These are phyloP conservation scores for Penicillium bovifimosum DNA, from an alignment of 495 filamentous ascomycete species.

Conservation along the genomic window DNA sequence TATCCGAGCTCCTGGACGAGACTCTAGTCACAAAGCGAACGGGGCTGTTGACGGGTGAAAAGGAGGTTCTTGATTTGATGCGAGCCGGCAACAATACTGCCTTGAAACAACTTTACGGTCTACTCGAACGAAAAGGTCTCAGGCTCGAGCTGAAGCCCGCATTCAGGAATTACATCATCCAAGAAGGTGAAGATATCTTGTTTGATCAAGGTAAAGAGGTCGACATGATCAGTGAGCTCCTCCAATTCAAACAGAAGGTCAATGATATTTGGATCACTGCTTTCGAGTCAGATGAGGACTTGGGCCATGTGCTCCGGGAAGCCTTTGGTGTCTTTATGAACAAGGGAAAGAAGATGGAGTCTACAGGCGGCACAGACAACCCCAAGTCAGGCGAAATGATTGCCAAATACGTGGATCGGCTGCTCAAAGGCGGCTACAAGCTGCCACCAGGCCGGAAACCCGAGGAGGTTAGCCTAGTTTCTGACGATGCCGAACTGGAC, in stretches of 20 bases:
- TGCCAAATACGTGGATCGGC: conserved; percentile 88
- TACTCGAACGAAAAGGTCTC: conserved; percentile 62
- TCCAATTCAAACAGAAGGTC: conserved; percentile 75
- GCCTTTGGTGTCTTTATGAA: conserved; percentile 90
- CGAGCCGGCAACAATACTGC: conserved; percentile 58
- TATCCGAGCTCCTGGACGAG: conserved; percentile 65
- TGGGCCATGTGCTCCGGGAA: conserved; percentile 73
- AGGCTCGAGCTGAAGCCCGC: conserved; percentile 59
- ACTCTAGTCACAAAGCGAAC: conserved; percentile 59
- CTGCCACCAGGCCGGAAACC: conserved; percentile 42
- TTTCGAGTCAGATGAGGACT: conserved; percentile 66
- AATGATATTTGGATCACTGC: conserved; percentile 67
- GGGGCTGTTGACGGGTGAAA: conserved; percentile 52
- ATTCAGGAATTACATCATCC: conserved; percentile 73
- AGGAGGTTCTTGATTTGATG: conserved; percentile 63
- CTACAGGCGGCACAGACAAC: conserved; percentile 70
- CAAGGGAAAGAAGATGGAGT: conserved; percentile 58
- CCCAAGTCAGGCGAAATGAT: conserved; percentile 98
- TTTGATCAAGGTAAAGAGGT: conserved; percentile 69
- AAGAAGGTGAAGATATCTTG: conserved; percentile 71
- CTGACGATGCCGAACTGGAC: conserved; percentile 86
- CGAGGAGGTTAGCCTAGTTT: conserved; percentile 54
- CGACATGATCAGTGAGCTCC: conserved; percentile 80
- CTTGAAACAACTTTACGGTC: conserved; percentile 67
- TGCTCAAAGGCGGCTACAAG: conserved; percentile 82